phyloP scores from a whole-genome alignment of 805 yeast genomes.

The Starmerella etchellsii region DNA sequence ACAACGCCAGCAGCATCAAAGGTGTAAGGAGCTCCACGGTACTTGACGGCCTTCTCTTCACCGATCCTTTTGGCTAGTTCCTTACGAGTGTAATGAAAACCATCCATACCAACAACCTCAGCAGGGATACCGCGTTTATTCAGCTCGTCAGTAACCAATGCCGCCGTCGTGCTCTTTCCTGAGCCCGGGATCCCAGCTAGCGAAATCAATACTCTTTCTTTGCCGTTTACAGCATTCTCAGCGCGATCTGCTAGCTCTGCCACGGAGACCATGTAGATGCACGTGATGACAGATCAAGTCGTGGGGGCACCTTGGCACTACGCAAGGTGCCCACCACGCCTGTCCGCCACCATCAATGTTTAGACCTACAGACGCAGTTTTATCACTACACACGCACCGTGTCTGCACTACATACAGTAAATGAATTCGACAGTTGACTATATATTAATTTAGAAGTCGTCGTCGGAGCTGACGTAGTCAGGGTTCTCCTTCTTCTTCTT shows the following conservation, averaged over 20 bases:
- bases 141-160: constrained; percentile 33
- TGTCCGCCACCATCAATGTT: no score
- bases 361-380: no score
- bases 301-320: no score
- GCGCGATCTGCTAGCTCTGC: not conserved
- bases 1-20: constrained; percentile 50
- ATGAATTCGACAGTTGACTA: not conserved
- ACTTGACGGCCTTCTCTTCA: constrained; percentile 41
- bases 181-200: constrained; percentile 76
- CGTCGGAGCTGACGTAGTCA: constrained; percentile 97
- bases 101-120: constrained; percentile 54
- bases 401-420: no score
- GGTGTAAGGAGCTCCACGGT: constrained; percentile 80
- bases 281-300: no score
- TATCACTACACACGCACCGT: no score
- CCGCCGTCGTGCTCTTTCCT: constrained; percentile 64
- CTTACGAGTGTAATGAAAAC: constrained; percentile 50
- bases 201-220: constrained; percentile 35
- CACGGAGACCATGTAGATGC: no score
- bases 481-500: constrained; percentile 99
- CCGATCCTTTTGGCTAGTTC: constrained; percentile 40
- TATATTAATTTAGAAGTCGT: constrained; percentile 44
- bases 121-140: constrained; percentile 23
- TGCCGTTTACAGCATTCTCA: not conserved
- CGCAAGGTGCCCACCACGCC: no score